These are phyloP conservation scores for Dactylellina cionopaga DNA, from an alignment of 2,329 filamentous ascomycete species.

Conservation along the genomic window DNA sequence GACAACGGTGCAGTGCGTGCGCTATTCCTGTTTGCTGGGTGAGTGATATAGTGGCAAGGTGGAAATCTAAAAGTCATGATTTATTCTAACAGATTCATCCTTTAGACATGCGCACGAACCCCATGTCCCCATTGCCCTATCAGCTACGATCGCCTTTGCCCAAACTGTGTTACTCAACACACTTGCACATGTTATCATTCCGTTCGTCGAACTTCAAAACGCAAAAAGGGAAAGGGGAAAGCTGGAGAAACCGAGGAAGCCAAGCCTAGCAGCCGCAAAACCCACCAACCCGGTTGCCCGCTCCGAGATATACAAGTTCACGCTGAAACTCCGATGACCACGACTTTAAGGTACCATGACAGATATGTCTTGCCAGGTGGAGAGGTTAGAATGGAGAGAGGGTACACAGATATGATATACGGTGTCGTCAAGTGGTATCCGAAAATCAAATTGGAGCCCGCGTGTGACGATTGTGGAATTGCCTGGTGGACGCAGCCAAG, in stretches of 20 bases:
- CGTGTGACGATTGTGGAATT: slow-evolving; percentile 47
- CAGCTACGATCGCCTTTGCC: slow-evolving; percentile 44
- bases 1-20: slow-evolving; percentile 44
- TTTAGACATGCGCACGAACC: slow-evolving; percentile 41
- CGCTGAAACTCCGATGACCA: slow-evolving; percentile 33
- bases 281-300: slow-evolving; percentile 39
- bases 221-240: slow-evolving; percentile 31
- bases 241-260: slow-evolving; percentile 32
- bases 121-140: slow-evolving; percentile 42
- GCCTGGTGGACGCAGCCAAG: slow-evolving; percentile 48
- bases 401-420: slow-evolving; percentile 37
- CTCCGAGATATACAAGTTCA: slow-evolving; percentile 39
- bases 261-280: slow-evolving; percentile 42
- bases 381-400: slow-evolving; percentile 38
- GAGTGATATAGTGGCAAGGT: too few species aligned
- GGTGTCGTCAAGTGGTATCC: slow-evolving; percentile 45
- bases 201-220: slow-evolving; percentile 40
- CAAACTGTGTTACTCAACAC: slow-evolving; percentile 35
- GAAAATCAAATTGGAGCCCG: slow-evolving; percentile 45
- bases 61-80: neutral
- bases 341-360: slow-evolving; percentile 42
- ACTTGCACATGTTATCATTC: slow-evolving; percentile 46
- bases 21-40: slow-evolving; percentile 49
- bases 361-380: slow-evolving; percentile 43
- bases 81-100: neutral